Conservation (phyloP, 306 rosid genomes). For the Malus orientalis region DNA sequence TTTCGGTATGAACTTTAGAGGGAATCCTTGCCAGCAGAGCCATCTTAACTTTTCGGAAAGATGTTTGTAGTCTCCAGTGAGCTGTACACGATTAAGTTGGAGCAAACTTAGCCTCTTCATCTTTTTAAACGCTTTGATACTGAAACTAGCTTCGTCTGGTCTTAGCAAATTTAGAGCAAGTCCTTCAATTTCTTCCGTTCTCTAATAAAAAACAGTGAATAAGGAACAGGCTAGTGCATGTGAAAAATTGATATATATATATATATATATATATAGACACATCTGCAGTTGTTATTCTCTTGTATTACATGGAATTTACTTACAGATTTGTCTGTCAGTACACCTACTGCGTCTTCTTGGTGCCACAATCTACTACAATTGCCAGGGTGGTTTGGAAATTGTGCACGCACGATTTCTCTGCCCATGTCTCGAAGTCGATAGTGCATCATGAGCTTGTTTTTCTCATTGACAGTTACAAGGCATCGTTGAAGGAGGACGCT, state of each 20-base stretch:
- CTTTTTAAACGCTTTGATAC: constrained; percentile 14
- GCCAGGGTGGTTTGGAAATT: constrained; percentile 1
- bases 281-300: background rate
- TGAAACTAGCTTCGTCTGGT: background rate
- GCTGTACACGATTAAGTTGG: constrained; percentile 18
- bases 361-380: background rate
- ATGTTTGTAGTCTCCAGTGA: constrained; percentile 15
- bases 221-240: background rate
- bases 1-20: background rate
- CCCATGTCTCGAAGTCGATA: constrained; percentile 33
- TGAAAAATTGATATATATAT: too few species aligned
- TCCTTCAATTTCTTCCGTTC: constrained; percentile 15
- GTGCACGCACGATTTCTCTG: constrained; percentile 25
- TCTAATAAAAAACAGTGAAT: background rate
- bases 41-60: constrained; percentile 23
- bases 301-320: background rate
- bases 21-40: constrained; percentile 5
- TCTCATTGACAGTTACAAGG: constrained; percentile 10
- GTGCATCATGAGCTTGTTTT: background rate
- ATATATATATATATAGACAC: background rate
- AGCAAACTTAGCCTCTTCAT: constrained; percentile 39
- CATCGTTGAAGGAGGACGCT: constrained; percentile 19
- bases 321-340: background rate
- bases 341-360: background rate
- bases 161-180: constrained; percentile 3